Evolutionary conservation across 2,329 filamentous ascomycete genomes (phyloP).

Genomic region (Fragosphaeria purpurea): DNA sequence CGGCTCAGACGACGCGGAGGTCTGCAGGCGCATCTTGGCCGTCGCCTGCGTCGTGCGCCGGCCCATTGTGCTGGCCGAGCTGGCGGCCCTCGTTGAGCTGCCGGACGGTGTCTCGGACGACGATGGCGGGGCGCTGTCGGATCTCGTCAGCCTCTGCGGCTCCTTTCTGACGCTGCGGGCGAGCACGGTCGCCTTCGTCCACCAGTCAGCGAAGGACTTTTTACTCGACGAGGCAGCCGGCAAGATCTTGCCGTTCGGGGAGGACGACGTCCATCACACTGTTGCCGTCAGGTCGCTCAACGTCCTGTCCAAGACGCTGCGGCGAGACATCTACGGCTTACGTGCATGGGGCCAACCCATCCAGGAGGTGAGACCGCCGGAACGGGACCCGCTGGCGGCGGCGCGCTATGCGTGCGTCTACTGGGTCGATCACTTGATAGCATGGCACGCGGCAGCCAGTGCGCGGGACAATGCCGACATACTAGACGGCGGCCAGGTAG

Average conservation of each 20-base stretch:
- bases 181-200: constrained; percentile 24
- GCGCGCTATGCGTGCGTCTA: constrained; percentile 23
- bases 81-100: constrained; percentile 16
- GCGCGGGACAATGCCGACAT: constrained; percentile 8
- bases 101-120: constrained; percentile 6
- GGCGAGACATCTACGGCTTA: constrained; percentile 26
- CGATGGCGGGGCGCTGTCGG: constrained; percentile 8
- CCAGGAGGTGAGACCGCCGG: constrained; percentile 12
- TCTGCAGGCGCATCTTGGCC: constrained; percentile 26
- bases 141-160: constrained; percentile 25
- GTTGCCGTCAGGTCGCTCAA: constrained; percentile 27
- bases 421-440: constrained; percentile 24
- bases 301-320: constrained; percentile 18
- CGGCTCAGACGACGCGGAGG: constrained; percentile 16
- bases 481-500: constrained; percentile 16
- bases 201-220: constrained; percentile 35
- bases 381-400: constrained; percentile 18
- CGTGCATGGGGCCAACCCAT: constrained; percentile 14
- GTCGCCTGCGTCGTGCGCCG: constrained; percentile 21
- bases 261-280: constrained; percentile 16
- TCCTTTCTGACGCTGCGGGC: constrained; percentile 29
- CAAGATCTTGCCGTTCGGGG: constrained; percentile 21
- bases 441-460: too few relatives aligned
- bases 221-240: constrained; percentile 16
- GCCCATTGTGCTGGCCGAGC: constrained; percentile 26